phyloP scores from a whole-genome alignment of 345 rosid species.

The Clausena lansium region DNA sequence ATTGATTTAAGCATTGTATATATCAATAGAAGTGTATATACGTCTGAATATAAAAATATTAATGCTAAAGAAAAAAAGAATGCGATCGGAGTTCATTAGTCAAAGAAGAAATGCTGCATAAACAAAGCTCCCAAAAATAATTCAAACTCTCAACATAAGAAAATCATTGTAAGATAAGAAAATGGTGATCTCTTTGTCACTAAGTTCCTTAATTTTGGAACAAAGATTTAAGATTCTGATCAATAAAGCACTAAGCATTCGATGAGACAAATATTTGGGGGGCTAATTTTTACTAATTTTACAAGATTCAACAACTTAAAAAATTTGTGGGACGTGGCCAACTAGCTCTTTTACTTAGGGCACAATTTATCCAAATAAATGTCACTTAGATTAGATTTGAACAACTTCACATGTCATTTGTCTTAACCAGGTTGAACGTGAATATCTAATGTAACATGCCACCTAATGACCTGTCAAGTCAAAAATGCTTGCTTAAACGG shows the following conservation, averaged over 20 bases:
- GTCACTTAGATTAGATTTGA: neutral
- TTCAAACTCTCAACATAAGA: neutral
- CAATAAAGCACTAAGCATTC: neutral
- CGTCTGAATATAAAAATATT: no score
- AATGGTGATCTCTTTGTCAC: slow-evolving; percentile 1
- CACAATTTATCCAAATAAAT: slow-evolving; percentile 12
- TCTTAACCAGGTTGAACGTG: slow-evolving; percentile 28
- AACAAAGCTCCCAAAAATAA: neutral
- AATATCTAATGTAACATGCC: slow-evolving; percentile 26
- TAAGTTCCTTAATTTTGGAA: slow-evolving; percentile 23
- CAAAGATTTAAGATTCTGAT: slow-evolving; percentile 1
- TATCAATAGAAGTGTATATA: no score
- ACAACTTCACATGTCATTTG: slow-evolving; percentile 22
- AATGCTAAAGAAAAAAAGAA: no score
- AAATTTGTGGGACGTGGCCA: neutral
- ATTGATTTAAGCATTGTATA: neutral
- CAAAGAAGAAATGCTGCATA: no score
- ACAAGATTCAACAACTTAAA: slow-evolving; percentile 16
- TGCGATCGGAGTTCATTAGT: neutral
- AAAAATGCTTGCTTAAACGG: neutral
- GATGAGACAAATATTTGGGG: neutral
- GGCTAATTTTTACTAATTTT: neutral
- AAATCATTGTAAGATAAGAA: slow-evolving; percentile 1
- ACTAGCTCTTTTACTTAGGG: slow-evolving; percentile 11
- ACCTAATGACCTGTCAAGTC: slow-evolving; percentile 24